These are phyloP conservation scores for Nitzschia putrida DNA, from an alignment of 108 stramenopile species.

Conservation along the genomic window DNA sequence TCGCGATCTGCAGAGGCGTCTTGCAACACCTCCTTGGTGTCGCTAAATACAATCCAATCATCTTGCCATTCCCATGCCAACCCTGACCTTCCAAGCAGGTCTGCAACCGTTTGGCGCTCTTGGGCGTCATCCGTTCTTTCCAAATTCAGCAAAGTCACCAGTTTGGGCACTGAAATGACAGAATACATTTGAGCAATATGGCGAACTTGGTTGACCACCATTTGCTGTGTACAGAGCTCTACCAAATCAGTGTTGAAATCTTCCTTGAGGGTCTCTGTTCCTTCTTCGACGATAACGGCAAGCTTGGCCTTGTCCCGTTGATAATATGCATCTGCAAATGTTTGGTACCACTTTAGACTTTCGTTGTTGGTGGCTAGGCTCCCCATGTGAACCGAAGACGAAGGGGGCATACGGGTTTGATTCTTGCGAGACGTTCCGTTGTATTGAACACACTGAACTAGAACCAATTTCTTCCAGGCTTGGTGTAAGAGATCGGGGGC, in stretches of 20 bases:
- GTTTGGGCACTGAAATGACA: slow-evolving; percentile 28
- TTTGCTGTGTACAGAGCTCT: slow-evolving; percentile 21
- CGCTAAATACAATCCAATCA: slow-evolving; percentile 22
- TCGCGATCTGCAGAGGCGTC: not conserved
- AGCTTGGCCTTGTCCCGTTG: slow-evolving; percentile 19
- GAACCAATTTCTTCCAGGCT: slow-evolving; percentile 74
- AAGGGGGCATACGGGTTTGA: not conserved
- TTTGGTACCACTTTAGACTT: slow-evolving; percentile 1
- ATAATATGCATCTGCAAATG: slow-evolving; percentile 15
- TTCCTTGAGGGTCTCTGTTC: not conserved
- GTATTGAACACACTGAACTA: slow-evolving; percentile 58
- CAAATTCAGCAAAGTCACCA: slow-evolving; percentile 25
- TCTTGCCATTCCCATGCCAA: slow-evolving; percentile 28
- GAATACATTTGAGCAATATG: slow-evolving; percentile 36
- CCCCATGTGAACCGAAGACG: not conserved
- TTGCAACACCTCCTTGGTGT: not conserved
- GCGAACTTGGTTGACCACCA: slow-evolving; percentile 31
- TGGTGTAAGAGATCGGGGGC: slow-evolving; percentile 42
- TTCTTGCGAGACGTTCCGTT: slow-evolving; percentile 17
- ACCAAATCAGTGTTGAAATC: slow-evolving; percentile 45
- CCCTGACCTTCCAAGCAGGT: slow-evolving; percentile 15
- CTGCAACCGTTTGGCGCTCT: slow-evolving; percentile 1
- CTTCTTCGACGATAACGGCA: not conserved
- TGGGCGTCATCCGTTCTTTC: not conserved
- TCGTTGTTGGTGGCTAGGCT: not conserved